Conservation (phyloP, 2,329 filamentous ascomycete species). For the Orbilia ellipsospora region DNA sequence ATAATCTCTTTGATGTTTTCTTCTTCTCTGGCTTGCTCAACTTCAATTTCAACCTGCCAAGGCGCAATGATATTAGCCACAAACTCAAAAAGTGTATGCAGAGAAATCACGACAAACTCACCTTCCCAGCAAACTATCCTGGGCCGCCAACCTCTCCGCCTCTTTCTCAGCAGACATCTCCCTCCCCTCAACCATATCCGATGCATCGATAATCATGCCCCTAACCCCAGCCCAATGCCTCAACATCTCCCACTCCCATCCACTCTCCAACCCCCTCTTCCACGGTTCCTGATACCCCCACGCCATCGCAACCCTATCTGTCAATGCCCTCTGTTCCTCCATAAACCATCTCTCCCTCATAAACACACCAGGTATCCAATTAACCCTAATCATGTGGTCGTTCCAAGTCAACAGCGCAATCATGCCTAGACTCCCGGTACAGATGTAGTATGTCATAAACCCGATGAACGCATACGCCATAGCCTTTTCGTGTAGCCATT, state of each 20-base stretch:
- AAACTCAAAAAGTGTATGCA: neutral
- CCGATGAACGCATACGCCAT: constrained; percentile 83
- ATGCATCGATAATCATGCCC: constrained; percentile 89
- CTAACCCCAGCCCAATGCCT: constrained; percentile 83
- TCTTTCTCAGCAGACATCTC: constrained; percentile 62
- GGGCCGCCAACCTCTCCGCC: constrained; percentile 42
- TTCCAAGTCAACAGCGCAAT: constrained; percentile 88
- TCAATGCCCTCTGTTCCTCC: constrained; percentile 87
- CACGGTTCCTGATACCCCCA: constrained; percentile 90
- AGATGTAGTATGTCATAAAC: constrained; percentile 83
- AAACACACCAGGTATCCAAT: constrained; percentile 85
- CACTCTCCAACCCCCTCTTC: constrained; percentile 88
- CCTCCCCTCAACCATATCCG: constrained; percentile 94
- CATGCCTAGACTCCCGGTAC: constrained; percentile 82
- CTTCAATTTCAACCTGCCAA: constrained; percentile 35
- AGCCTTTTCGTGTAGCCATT: constrained; percentile 80
- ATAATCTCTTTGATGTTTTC: constrained; percentile 27
- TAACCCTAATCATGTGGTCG: constrained; percentile 93
- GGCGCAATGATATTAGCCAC: neutral
- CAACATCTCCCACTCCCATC: constrained; percentile 86
- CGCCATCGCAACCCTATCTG: constrained; percentile 85
- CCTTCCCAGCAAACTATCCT: constrained; percentile 44
- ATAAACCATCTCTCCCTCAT: constrained; percentile 84
- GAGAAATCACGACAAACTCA: neutral
- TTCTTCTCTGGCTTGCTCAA: constrained; percentile 37